Percentiles rank a stretch among this genome's conserved stretches.
Evolutionary conservation across 441 rosid species (phyloP).

Genomic region (Geranium incanum): DNA sequence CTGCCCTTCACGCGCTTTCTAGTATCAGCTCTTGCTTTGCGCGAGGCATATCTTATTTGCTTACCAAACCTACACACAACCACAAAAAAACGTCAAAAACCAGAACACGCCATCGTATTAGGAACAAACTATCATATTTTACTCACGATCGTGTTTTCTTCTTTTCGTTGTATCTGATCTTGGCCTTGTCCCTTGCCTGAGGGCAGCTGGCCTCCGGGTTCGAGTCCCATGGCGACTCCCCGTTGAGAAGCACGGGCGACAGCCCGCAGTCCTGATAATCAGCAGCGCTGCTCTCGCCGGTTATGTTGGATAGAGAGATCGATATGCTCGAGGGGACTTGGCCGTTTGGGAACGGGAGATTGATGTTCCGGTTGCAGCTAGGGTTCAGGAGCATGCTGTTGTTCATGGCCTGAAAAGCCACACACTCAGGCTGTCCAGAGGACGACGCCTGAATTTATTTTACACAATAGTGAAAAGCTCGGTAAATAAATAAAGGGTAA

Average conservation of each 20-base stretch:
- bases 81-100: too few relatives aligned
- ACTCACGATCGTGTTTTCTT: conserved; percentile 48
- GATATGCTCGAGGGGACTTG: conserved; percentile 51
- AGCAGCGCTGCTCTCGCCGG: conserved; percentile 39
- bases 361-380: conserved; percentile 32
- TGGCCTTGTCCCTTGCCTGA: conserved; percentile 10
- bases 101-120: neutral
- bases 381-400: conserved; percentile 33
- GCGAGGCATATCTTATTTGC: neutral
- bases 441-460: conserved; percentile 38
- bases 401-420: conserved; percentile 23
- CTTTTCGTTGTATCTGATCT: conserved; percentile 61
- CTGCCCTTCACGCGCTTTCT: neutral
- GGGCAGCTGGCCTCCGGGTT: neutral
- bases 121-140: neutral
- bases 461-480: conserved; percentile 3
- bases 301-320: conserved; percentile 45
- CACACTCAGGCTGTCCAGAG: conserved; percentile 38
- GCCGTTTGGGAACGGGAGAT: conserved; percentile 36
- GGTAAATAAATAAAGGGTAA: too few relatives aligned
- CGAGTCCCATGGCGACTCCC: neutral
- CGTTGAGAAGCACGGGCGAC: neutral
- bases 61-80: conserved; percentile 2
- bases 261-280: conserved; percentile 20
- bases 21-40: conserved; percentile 3